Evolutionary conservation across 2,329 filamentous ascomycete species (phyloP), one percentile per base, ranked within the genome.

Genomic region (Biscogniauxia marginata): DNA sequence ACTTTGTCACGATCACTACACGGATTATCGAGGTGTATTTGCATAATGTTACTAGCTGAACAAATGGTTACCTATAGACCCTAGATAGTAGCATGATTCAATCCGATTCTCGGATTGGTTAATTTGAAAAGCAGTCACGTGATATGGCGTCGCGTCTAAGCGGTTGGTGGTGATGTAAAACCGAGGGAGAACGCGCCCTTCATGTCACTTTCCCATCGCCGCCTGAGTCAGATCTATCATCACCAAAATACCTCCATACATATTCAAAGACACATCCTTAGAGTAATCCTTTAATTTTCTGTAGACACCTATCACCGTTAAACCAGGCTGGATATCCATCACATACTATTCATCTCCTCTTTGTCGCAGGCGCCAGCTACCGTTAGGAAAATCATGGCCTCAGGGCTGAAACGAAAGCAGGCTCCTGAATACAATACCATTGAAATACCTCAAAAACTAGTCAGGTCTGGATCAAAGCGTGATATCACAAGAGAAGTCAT

Each of bases 331-430:
- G n/a, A 4, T 49, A 9, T n/a, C 13, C 24, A 24, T 9, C n/a
- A 30, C 48, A 43, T 18, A 19, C 11, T 50, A 19, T 18, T 4
- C n/a, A 23, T 22, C 18, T 25, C n/a, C n/a, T n/a, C n/a, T n/a
- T n/a, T n/a, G n/a, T n/a, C n/a, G n/a, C n/a, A n/a, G n/a, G n/a
- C n/a, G n/a, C n/a, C n/a, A n/a, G n/a, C n/a, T n/a, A n/a, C 22
- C 13, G 13, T 45, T 8, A 20, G 46, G 8, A 39, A 16, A 53
- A 53, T 4, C 39, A 71, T 70, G 67, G 60, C 64, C 3, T 46
- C 59, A 2, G 62, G 56, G 45, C 52, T 60, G 39, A 70, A 68
- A 53, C 68, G 67, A 58, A 71, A 70, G 58, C 64, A 61, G n/a
- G 34, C 51, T 1, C 54, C 52, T 4, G 54, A 61, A 20, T 23